Percentiles rank a stretch among this genome's conserved stretches.
Conservation (phyloP, 768 basidiomycete genomes). For the Rhizopogon vulgaris region DNA sequence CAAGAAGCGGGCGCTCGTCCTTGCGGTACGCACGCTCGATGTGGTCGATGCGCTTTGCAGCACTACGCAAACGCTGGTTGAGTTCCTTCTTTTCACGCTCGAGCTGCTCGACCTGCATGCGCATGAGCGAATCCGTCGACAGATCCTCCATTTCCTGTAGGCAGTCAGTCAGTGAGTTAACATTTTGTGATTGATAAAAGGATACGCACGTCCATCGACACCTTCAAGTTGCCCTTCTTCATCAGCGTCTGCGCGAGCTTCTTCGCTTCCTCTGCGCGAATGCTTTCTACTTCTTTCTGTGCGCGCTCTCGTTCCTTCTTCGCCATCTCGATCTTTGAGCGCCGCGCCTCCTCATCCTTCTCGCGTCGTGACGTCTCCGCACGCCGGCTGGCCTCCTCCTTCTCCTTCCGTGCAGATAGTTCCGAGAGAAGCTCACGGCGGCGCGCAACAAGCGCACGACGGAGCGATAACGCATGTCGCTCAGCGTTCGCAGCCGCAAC, state of each 20-base stretch:
- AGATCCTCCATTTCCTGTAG: conserved; percentile 71
- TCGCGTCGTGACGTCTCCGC: conserved; percentile 62
- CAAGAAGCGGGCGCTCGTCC: conserved; percentile 83
- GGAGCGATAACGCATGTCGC: conserved; percentile 67
- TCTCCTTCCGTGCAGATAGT: conserved; percentile 78
- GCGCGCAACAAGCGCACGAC: conserved; percentile 79
- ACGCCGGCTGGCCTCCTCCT: conserved; percentile 76
- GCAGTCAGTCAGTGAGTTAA: not conserved
- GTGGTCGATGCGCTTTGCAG: conserved; percentile 89
- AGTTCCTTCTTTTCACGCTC: conserved; percentile 95
- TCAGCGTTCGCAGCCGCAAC: conserved; percentile 65
- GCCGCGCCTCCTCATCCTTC: conserved; percentile 62
- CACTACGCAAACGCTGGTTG: conserved; percentile 73
- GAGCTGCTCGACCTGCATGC: conserved; percentile 87
- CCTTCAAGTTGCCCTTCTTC: conserved; percentile 68
- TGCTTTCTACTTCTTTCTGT: conserved; percentile 57
- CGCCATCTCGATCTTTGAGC: conserved; percentile 53
- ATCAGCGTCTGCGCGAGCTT: conserved; percentile 82
- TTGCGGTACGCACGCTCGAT: conserved; percentile 91
- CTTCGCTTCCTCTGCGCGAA: conserved; percentile 66
- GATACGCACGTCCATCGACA: conserved; percentile 60
- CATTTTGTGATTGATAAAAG: too few relatives aligned
- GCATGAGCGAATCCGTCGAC: conserved; percentile 82
- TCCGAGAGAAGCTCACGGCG: conserved; percentile 81
- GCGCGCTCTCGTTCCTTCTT: conserved; percentile 75